Evolutionary conservation across 192 early-diverging fungal genomes (phyloP).

Genomic region (Neocallimastix lanati): DNA sequence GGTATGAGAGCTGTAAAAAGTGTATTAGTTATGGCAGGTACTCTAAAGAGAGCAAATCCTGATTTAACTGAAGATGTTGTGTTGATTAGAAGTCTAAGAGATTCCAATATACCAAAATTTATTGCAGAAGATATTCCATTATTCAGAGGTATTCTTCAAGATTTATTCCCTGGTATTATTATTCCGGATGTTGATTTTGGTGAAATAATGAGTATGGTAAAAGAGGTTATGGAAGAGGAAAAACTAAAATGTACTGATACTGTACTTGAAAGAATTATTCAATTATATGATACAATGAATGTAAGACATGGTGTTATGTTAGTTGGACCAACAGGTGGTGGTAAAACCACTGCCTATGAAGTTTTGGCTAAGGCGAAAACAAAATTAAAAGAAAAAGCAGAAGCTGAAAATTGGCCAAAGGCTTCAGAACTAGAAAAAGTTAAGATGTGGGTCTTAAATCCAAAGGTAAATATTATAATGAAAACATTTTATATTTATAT

Average conservation of each 20-base stretch:
- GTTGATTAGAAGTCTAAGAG: constrained; percentile 30
- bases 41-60: constrained; percentile 28
- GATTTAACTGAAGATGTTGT: constrained; percentile 33
- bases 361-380: constrained; percentile 23
- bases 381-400: constrained; percentile 15
- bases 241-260: constrained; percentile 22
- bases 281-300: constrained; percentile 33
- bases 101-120: constrained; percentile 42
- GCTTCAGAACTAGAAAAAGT: constrained; percentile 25
- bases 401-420: constrained; percentile 2
- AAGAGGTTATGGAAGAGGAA: constrained; percentile 20
- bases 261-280: constrained; percentile 30
- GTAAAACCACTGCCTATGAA: constrained; percentile 40
- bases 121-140: constrained; percentile 34
- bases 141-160: constrained; percentile 30
- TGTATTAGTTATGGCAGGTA: constrained; percentile 43
- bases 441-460: constrained; percentile 39
- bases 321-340: constrained; percentile 40
- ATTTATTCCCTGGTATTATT: constrained; percentile 29
- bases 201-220: constrained; percentile 17
- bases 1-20: constrained; percentile 48
- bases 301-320: constrained; percentile 45
- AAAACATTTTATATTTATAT: no score
- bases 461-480: constrained; percentile 18
- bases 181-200: constrained; percentile 31